Evolutionary conservation across 805 yeast species (phyloP), one percentile per base, ranked within the genome.

Genomic region (Sugiyamaella marilandica): DNA sequence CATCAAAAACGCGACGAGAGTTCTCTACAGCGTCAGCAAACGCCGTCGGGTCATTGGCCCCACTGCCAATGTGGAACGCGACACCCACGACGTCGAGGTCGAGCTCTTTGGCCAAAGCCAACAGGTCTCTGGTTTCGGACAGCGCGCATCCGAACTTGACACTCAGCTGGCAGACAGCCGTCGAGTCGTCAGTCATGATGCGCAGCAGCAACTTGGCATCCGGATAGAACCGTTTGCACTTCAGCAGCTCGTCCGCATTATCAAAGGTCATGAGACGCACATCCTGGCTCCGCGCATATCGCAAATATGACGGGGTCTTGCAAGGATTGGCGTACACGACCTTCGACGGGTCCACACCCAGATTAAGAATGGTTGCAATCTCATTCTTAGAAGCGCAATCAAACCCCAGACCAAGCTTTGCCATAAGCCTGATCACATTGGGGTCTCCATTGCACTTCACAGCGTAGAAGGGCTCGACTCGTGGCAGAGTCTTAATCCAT

Each of bases 51-150:
- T 88, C 94, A 49, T 79, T 79, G 11, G 96, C 92, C 33, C 97
- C 98, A 1, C 96, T 87, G 1, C 99, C 99, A 55, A 91, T 87
- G 67, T 92, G 99, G 78, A 92, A 92, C 2, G 96, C 90, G 34
- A 91, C 91, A 49, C 99, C 99, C 13, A 72, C 80, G 35, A 92
- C 78, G 55, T 79, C 73, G 60, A 92, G 75, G 1, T 74, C 81
- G 49, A 89, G 71, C 50, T 76, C 74, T 53, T 76, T 72, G 45
- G 95, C 92, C 54, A 77, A 68, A 7, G 77, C 74, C 55, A 92
- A 74, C 63, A 92, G 73, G 14, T 70, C 62, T 37, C 74, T 64
- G 2, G 87, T 83, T 19, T 76, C 73, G 1, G 70, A 67, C 56
- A 86, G 61, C 21, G 83, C 74, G 46, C 96, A 91, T 31, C 99